Evolutionary conservation across 495 filamentous ascomycete genomes (phyloP), one percentile per base, ranked within the genome.

Genomic region (Diplogelasinospora grovesii): DNA sequence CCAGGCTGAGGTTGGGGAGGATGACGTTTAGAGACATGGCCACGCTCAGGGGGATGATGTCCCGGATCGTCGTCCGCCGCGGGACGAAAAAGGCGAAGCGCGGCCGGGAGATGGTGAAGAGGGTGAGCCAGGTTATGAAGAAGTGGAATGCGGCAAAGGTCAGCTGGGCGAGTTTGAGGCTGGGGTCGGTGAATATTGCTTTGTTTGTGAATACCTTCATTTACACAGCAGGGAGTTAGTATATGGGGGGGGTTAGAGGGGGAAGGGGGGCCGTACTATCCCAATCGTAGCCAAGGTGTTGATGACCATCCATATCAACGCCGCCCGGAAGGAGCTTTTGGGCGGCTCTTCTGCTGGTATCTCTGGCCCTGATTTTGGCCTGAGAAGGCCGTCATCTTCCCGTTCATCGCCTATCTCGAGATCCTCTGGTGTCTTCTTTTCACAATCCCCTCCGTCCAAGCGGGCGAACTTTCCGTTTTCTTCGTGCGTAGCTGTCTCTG

Each of bases 131-230:
- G 31, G 82, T 86, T 65, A 82, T 68, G 57, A 78, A 69, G 68
- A 87, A 86, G 60, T 86, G 83, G 61, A 85, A 83, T 23, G 75
- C 63, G 14, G 81, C 81, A 51, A 86, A 85, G 25, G 81, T 74
- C 21, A 83, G 66, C 61, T 86, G 83, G 41, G 71, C 74, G 22
- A 79, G 66, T 44, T 76, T 77, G 48, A 86, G 71, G 36, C 71
- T 73, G 15, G 75, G 70, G 43, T 83, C 71, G 16, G 78, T 74
- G 61, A 87, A 85, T 50, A 87, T 83, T 30, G 70, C 73, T 60
- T 87, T 86, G 62, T 86, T 87, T 26, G 77, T 83, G 57, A 86
- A 86, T 36, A 87, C 80, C 82, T 85, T 27, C 13, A n/a, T 18
- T 26, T 2, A 16, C 8, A 4, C 22, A n/a, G n/a, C 21, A 25